Evolutionary conservation across 1,284 basidiomycete genomes (phyloP), one percentile per base, ranked within the genome.

Genomic region (Laetiporus sulphureus): DNA sequence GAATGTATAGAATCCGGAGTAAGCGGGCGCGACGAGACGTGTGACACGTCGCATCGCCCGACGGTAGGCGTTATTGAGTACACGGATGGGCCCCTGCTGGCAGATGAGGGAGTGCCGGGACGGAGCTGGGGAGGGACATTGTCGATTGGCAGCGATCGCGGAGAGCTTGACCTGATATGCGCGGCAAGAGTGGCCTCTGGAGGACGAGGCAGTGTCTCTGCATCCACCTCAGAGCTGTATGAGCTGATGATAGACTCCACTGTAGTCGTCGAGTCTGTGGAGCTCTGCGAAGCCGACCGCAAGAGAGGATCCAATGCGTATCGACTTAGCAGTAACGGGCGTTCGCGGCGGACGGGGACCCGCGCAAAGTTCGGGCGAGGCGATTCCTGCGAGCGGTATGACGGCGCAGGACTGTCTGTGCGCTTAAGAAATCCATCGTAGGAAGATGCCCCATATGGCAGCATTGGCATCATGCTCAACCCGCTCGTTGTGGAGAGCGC

Each of bases 1-100:
- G 61, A 60, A 41, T 57, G 47, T 20, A 54, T 24, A 13, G 57
- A 57, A 32, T 53, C 47, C 4, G 54, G 53, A 4, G 50, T 45
- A 42, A 45, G 57, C 19, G 42, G 24, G 19, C 51, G 51, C 13
- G 50, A 36, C 4, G 51, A 44, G 19, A 41, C 38, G 15, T 40
- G 47, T n/a, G 41, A 7, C 8, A 13, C 25, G 25, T n/a, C n/a
- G n/a, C n/a, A n/a, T n/a, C n/a, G n/a, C n/a, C n/a, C n/a, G n/a
- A n/a, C n/a, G n/a, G n/a, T n/a, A n/a, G n/a, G 13, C 8, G 25
- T 27, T 19, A 38, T 36, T 21, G 27, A 38, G 18, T 16, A 20
- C 33, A 10, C 23, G 22, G 25, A 7, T 27, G 13, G 25, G 25
- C 13, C 8, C 7, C 7, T 13, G 25, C 8, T 27, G 19, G 33